Base-by-base conservation (phyloP, 164 flowering plant genomes). In the Vitis riparia region DNA sequence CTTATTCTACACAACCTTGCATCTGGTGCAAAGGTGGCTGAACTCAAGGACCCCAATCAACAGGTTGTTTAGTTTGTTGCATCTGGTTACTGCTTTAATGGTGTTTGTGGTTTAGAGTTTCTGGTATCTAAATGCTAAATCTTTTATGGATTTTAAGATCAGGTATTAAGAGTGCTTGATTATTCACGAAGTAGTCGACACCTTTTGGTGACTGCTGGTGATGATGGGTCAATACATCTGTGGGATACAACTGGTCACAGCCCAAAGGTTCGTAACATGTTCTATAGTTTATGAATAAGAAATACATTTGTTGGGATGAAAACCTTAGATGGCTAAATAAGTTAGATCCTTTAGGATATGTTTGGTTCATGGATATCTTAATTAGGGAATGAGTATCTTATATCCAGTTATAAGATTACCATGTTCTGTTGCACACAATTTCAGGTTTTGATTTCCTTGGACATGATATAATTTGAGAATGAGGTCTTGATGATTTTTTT, bases 111-210 rank as follows among this genome's bases (percentile, higher is more conserved):
- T 63, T 65, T 56, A 13, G 12, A 17, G 30, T 58, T 12, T 52
- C 48, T 55, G 55, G 30, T 55, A 67, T 69, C 32, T 62, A 68
- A 3, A 37, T 71, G 44, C 73, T 77, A 59, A 80, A 23, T 23
- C 48, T 75, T 27, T 81, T 62, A 37, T 77, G 76, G 68, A 68
- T 76, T 80, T 68, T 72, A 79, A 82, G 81, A 73, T 69, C 94
- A 96, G 99, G 94, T 93, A 70, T 73, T 96, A 75, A 87, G 97
- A 79, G 94, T 92, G 75, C 98, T 96, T 86, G 99, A 96, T 76
- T 96, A 93, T 85, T 96, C 99, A 65, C 87, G 97, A 70, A 78
- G 77, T 63, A 92, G 98, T 76, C 86, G 99, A 66, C 97, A 93
- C 76, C 89, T 93, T 76, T 78, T 96, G 82, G 97, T 89, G 78